phyloP scores from a whole-genome alignment of 1,139 yeast genomes.

The Nadsonia starkeyi-henricii region DNA sequence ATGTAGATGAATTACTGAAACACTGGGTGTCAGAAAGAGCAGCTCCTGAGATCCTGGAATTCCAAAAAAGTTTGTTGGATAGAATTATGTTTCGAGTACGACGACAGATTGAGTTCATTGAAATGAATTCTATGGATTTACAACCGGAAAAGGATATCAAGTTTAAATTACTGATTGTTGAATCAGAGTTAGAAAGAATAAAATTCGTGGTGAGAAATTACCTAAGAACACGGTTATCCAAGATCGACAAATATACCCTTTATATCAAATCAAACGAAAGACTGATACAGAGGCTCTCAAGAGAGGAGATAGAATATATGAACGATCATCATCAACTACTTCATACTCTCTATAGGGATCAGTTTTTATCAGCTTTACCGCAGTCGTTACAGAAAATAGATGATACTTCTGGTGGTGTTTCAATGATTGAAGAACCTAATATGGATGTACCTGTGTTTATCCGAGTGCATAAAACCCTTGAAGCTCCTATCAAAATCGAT shows the following conservation, averaged over 20 bases:
- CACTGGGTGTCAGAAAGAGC: slow-evolving; percentile 77
- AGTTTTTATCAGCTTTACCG: slow-evolving; percentile 60
- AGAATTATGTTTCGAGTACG: slow-evolving; percentile 46
- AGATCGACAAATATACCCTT: slow-evolving; percentile 52
- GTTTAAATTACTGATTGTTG: slow-evolving; percentile 67
- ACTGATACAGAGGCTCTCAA: slow-evolving; percentile 31
- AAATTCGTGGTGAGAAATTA: slow-evolving; percentile 70
- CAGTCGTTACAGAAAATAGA: slow-evolving; percentile 54
- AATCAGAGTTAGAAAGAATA: slow-evolving; percentile 80
- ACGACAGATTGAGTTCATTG: slow-evolving; percentile 53
- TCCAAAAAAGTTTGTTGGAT: slow-evolving; percentile 44
- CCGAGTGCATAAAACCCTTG: slow-evolving; percentile 34
- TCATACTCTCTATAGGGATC: slow-evolving; percentile 48
- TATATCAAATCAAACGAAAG: slow-evolving; percentile 30
- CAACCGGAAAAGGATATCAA: slow-evolving; percentile 46
- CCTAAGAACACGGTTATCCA: slow-evolving; percentile 53
- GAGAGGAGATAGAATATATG: slow-evolving; percentile 51
- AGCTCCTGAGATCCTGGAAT: slow-evolving; percentile 72
- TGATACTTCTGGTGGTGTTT: slow-evolving; percentile 60
- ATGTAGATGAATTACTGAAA: slow-evolving; percentile 31
- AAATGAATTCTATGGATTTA: slow-evolving; percentile 41
- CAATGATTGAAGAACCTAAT: slow-evolving; percentile 74
- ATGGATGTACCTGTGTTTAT: slow-evolving; percentile 64
- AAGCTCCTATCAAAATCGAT: slow-evolving; percentile 20
- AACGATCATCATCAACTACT: slow-evolving; percentile 51